Evolutionary conservation across 2,329 filamentous ascomycete species (phyloP).

Genomic region (Epichloe sp.): DNA sequence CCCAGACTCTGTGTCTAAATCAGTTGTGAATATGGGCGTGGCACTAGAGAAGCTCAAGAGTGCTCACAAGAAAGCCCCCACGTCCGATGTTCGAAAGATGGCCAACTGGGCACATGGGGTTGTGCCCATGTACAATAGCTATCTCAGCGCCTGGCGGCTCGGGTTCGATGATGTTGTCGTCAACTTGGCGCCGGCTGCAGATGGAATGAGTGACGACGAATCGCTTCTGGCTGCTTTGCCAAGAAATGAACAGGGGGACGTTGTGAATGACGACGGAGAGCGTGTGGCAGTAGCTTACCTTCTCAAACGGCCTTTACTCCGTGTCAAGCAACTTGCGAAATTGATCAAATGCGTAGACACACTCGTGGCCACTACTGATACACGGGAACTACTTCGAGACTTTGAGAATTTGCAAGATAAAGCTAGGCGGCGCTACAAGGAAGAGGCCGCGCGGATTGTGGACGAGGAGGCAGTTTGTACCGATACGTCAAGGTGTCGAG

Average conservation of each 20-base stretch:
- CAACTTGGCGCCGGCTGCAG: constrained; percentile 63
- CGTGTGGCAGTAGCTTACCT: constrained; percentile 89
- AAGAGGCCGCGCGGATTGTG: constrained; percentile 58
- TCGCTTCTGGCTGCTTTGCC: constrained; percentile 46
- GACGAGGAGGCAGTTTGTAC: constrained; percentile 81
- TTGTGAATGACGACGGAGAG: constrained; percentile 65
- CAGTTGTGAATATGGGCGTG: constrained; percentile 89
- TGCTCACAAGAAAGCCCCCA: constrained; percentile 67
- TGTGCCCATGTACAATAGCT: constrained; percentile 69
- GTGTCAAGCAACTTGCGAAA: constrained; percentile 78
- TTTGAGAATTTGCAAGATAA: constrained; percentile 66
- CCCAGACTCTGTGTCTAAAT: constrained; percentile 56
- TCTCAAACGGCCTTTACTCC: constrained; percentile 74
- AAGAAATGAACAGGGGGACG: constrained; percentile 50
- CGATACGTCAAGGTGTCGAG: constrained; percentile 66
- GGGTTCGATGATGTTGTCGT: constrained; percentile 93
- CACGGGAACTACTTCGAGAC: constrained; percentile 25
- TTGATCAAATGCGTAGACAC: constrained; percentile 59
- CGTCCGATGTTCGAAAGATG: constrained; percentile 57
- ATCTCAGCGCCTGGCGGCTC: constrained; percentile 77
- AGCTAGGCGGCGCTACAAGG: constrained; percentile 49
- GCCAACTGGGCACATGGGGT: constrained; percentile 71
- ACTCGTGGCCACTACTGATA: constrained; percentile 34
- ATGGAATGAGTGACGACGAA: constrained; percentile 41
- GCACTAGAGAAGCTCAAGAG: constrained; percentile 72